These are phyloP conservation scores for Cladosporium austrohemisphaericum DNA, from an alignment of 2,329 filamentous ascomycete genomes.

Conservation along the genomic window DNA sequence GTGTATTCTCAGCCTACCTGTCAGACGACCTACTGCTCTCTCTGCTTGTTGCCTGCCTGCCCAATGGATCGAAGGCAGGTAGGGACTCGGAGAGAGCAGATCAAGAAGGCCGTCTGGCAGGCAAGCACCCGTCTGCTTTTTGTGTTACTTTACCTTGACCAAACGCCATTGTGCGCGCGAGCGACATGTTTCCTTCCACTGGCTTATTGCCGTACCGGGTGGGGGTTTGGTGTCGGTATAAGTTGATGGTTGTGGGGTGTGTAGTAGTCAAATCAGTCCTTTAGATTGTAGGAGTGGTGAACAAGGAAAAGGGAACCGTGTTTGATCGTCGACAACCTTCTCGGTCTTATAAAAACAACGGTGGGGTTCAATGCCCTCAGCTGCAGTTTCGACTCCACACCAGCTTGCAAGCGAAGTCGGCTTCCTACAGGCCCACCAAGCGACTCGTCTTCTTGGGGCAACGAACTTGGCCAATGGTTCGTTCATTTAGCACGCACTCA, in stretches of 20 bases:
- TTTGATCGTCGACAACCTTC: no score
- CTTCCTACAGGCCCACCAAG: neutral
- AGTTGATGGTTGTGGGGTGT: neutral
- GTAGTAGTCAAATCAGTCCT: neutral
- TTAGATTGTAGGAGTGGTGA: no score
- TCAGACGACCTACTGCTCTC: neutral
- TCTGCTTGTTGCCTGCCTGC: neutral
- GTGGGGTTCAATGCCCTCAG: neutral
- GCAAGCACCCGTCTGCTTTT: constrained; percentile 41
- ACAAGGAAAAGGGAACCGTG: no score
- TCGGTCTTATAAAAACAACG: no score
- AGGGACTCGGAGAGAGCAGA: constrained; percentile 7
- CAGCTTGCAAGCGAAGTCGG: constrained; percentile 4
- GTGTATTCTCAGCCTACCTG: constrained; percentile 65
- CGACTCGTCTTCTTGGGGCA: neutral
- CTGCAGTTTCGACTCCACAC: neutral
- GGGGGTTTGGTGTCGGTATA: neutral
- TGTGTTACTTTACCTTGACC: constrained; percentile 43
- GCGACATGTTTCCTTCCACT: constrained; percentile 5
- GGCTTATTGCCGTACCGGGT: constrained; percentile 6
- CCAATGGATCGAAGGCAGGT: neutral
- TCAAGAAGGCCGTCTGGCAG: constrained; percentile 18
- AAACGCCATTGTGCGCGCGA: constrained; percentile 4
- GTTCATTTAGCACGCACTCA: no score
- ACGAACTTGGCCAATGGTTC: neutral